These are phyloP conservation scores for Colletotrichum gloeosporioides DNA, from an alignment of 2,329 filamentous ascomycete species.

Conservation along the genomic window DNA sequence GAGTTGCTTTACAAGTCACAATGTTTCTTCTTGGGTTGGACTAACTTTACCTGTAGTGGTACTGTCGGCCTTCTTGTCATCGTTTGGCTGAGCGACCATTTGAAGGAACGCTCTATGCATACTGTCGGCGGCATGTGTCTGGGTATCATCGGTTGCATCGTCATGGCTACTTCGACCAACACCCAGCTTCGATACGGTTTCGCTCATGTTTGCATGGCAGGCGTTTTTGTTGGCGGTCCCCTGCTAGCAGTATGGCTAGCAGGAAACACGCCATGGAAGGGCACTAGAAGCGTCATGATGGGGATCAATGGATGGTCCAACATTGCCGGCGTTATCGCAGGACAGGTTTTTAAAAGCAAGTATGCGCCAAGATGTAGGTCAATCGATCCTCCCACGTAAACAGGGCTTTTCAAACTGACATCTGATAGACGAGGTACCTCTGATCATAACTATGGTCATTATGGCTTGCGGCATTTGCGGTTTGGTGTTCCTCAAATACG, in stretches of 20 bases:
- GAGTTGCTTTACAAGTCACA: not conserved
- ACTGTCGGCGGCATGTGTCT: slow-evolving; percentile 24
- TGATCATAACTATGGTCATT: slow-evolving; percentile 24
- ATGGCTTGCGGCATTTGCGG: slow-evolving; percentile 21
- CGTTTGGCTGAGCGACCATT: slow-evolving; percentile 25
- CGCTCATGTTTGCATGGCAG: slow-evolving; percentile 26
- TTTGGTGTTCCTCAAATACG: slow-evolving; percentile 16
- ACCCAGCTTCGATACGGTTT: slow-evolving; percentile 26
- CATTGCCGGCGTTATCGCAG: slow-evolving; percentile 27
- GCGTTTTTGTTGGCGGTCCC: slow-evolving; percentile 53
- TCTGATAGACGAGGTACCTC: slow-evolving; percentile 7
- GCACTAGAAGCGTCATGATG: slow-evolving; percentile 44
- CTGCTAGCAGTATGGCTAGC: slow-evolving; percentile 57
- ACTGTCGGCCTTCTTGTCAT: slow-evolving; percentile 14
- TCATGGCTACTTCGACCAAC: slow-evolving; percentile 24
- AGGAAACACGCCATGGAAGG: slow-evolving; percentile 58
- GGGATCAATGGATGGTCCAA: slow-evolving; percentile 59
- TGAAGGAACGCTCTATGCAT: slow-evolving; percentile 25
- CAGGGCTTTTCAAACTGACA: not conserved
- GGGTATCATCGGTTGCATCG: slow-evolving; percentile 23
- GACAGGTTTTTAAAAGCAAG: slow-evolving; percentile 27
- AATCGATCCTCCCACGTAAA: not conserved
- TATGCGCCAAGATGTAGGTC: slow-evolving; percentile 24
- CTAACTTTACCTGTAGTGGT: slow-evolving; percentile 22
- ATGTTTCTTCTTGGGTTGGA: not conserved